phyloP scores from a whole-genome alignment of 495 filamentous ascomycete genomes.

The Aspergillus sclerotiicarbonarius region DNA sequence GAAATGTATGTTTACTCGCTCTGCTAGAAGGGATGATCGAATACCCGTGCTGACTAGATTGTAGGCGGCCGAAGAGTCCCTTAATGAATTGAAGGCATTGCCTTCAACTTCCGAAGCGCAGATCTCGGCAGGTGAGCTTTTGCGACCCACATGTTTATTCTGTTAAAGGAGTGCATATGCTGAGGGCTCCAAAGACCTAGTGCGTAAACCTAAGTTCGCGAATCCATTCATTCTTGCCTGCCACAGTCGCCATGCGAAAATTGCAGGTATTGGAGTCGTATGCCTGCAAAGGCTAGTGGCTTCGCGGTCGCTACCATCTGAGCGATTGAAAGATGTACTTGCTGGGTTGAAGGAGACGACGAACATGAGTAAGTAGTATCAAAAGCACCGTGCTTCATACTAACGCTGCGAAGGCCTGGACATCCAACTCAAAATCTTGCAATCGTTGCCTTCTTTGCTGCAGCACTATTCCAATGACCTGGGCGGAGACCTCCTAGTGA shows the following conservation, averaged over 20 bases:
- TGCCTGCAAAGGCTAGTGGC: conserved; percentile 88
- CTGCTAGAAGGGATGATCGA: conserved; percentile 8
- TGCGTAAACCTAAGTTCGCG: conserved; percentile 75
- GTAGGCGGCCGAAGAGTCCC: conserved; percentile 89
- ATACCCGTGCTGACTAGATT: conserved; percentile 21
- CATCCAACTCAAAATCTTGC: conserved; percentile 92
- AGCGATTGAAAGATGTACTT: conserved; percentile 75
- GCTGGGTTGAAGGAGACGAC: conserved; percentile 83
- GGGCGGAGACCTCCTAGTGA: conserved; percentile 74
- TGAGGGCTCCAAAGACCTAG: conserved; percentile 64
- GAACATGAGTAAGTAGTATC: conserved; percentile 47
- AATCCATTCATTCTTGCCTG: conserved; percentile 93
- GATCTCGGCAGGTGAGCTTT: conserved; percentile 69
- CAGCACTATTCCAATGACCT: conserved; percentile 87
- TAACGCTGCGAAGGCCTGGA: conserved; percentile 66
- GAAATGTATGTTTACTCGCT: conserved; percentile 61
- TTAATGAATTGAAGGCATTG: conserved; percentile 83
- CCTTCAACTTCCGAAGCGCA: conserved; percentile 77
- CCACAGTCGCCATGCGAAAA: conserved; percentile 80
- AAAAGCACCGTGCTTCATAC: conserved; percentile 3
- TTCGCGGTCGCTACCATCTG: conserved; percentile 68
- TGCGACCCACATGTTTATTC: neutral
- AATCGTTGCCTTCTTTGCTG: conserved; percentile 84
- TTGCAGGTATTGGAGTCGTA: conserved; percentile 79
- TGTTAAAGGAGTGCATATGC: neutral